These are phyloP conservation scores for Raphanus raphanistrum DNA, from an alignment of 345 rosid species.

Conservation along the genomic window DNA sequence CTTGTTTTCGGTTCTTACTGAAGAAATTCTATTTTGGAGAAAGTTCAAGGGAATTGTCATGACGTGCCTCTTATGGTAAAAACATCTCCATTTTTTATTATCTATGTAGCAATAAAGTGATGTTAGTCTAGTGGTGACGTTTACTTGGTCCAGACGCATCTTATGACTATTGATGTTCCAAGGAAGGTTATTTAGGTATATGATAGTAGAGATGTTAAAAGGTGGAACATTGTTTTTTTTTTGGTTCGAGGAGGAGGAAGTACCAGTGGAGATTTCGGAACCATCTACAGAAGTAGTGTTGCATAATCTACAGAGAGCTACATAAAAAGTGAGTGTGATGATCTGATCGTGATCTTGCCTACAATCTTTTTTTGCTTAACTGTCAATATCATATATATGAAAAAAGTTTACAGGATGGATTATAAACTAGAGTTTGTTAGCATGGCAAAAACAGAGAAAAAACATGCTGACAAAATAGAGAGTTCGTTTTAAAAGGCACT, in stretches of 20 bases:
- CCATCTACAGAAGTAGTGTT: conserved; percentile 58
- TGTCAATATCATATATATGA: too few relatives aligned
- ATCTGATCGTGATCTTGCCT: conserved; percentile 5
- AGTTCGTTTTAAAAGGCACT: too few relatives aligned
- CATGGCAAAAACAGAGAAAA: too few relatives aligned
- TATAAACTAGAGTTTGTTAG: too few relatives aligned
- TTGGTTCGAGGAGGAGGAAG: not conserved
- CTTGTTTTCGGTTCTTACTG: conserved; percentile 35
- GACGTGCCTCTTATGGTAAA: not conserved
- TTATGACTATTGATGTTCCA: too few relatives aligned
- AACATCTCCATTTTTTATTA: too few relatives aligned
- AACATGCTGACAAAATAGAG: too few relatives aligned
- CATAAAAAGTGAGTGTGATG: conserved; percentile 49
- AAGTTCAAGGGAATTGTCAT: conserved; percentile 34
- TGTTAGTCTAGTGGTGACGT: too few relatives aligned
- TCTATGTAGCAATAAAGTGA: too few relatives aligned
- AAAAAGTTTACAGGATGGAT: too few relatives aligned
- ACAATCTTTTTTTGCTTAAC: not conserved
- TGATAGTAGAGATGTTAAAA: not conserved
- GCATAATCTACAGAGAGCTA: conserved; percentile 62
- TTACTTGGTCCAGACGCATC: too few relatives aligned
- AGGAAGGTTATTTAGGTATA: too few relatives aligned
- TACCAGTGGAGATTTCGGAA: conserved; percentile 28
- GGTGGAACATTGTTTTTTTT: not conserved
- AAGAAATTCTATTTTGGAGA: conserved; percentile 42